Conservation (phyloP, 208 protist genomes). For the Crithidia expoeki region DNA sequence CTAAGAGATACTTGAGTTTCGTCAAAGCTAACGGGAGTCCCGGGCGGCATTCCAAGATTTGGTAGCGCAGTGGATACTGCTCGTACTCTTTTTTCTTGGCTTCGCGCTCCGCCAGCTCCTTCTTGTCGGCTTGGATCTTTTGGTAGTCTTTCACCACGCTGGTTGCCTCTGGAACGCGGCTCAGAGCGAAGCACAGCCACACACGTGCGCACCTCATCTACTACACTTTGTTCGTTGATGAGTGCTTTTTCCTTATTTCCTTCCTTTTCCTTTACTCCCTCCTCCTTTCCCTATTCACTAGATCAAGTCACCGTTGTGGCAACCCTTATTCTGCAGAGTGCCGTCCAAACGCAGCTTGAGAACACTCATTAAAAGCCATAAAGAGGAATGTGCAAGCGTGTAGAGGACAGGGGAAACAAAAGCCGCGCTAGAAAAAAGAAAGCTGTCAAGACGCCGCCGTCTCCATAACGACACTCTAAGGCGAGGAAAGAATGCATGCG, state of each 20-base stretch:
- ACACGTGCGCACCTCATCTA: slow-evolving; percentile 44
- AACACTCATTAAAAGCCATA: no score
- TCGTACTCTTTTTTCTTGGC: slow-evolving; percentile 61
- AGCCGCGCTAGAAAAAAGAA: no score
- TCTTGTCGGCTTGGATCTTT: slow-evolving; percentile 54
- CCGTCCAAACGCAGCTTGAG: no score
- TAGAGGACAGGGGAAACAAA: no score
- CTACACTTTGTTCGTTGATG: background rate
- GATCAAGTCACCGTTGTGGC: no score
- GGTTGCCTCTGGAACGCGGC: slow-evolving; percentile 39
- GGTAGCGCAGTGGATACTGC: slow-evolving; percentile 78
- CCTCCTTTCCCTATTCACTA: no score
- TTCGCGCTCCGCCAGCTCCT: slow-evolving; percentile 47
- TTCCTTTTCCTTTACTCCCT: no score
- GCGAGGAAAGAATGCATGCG: no score
- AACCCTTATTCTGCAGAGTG: no score
- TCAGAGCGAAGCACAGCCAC: slow-evolving; percentile 55
- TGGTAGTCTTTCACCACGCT: slow-evolving; percentile 75
- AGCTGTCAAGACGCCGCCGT: no score
- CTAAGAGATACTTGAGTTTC: slow-evolving; percentile 85
- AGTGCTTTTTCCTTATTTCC: background rate
- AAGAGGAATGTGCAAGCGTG: no score
- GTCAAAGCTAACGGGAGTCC: slow-evolving; percentile 74
- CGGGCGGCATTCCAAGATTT: slow-evolving; percentile 74
- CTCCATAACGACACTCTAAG: no score